Evolutionary conservation across 2,329 filamentous ascomycete species (phyloP), one percentile per base, ranked within the genome.

Genomic region (Fusarium sp.): DNA sequence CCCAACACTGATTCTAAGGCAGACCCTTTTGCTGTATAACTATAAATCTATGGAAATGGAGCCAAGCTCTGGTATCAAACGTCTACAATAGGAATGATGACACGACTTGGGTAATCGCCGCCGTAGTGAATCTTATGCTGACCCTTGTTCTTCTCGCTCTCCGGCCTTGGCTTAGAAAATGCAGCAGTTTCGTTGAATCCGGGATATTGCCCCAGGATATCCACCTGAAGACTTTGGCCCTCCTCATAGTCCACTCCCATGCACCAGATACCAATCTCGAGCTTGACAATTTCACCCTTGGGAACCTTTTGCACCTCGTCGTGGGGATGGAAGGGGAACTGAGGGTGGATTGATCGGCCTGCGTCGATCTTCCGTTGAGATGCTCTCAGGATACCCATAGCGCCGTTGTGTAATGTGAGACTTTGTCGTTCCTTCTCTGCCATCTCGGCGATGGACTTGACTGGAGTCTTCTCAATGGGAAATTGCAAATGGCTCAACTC

Each of bases 21-120:
- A 19, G 88, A 91, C 76, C 85, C 85, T 0, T 91, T 88, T 79
- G 83, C 85, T 6, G 17, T 51, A 7, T 63, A 17, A 50, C 10
- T 8, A 14, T 6, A 23, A 2, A 6, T 36, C 3, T 30, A 46
- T 45, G 6, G 11, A 4, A 6, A 4, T 7, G 11, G 8, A 30
- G n/a, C 12, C 15, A 20, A 20, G 9, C 7, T 20, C 1, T 19
- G 6, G 2, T 32, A 19, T 15, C n/a, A 59, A 21, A 50, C 8
- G 7, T 48, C 52, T 17, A 67, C 39, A 34, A 73, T 61, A 3
- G 69, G 69, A 8, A 71, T 47, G 19, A 71, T 70, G 4, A 71
- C 23, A 4, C 54, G 43, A n/a, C 69, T 71, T 5, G 69, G 56
- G 24, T 71, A 20, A 24, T 71, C 59, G 0, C 58, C 55, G 2